Conservation (phyloP, 345 rosid species). For the Aethionema arabicum region DNA sequence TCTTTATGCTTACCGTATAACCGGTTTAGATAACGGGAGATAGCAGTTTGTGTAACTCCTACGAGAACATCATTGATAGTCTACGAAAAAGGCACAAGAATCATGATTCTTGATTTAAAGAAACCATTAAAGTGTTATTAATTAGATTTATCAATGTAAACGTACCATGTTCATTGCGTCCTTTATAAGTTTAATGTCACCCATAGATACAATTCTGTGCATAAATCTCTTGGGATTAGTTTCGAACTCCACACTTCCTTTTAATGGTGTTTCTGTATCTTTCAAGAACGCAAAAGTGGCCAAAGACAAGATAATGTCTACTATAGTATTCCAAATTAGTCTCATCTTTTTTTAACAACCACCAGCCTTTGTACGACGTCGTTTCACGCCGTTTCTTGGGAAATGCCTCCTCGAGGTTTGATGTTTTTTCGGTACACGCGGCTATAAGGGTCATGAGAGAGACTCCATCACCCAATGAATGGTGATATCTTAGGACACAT, state of each 20-base stretch:
- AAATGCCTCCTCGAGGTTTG: constrained; percentile 48
- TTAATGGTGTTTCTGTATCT: constrained; percentile 48
- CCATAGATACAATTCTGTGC: constrained; percentile 39
- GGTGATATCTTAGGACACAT: constrained; percentile 43
- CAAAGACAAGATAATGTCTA: constrained; percentile 43
- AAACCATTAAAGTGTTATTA: neutral
- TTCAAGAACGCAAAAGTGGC: constrained; percentile 41
- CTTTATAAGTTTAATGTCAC: constrained; percentile 44
- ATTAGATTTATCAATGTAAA: too few species aligned
- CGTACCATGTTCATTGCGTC: constrained; percentile 6
- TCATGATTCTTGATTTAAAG: too few species aligned
- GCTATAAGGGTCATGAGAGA: constrained; percentile 53
- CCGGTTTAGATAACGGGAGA: constrained; percentile 50
- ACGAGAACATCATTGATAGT: constrained; percentile 67
- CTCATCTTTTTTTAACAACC: constrained; percentile 36
- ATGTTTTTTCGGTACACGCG: constrained; percentile 45
- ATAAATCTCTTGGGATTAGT: constrained; percentile 29
- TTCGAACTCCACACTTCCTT: constrained; percentile 19
- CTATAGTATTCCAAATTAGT: constrained; percentile 47
- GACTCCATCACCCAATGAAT: constrained; percentile 48
- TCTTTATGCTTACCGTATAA: constrained; percentile 34
- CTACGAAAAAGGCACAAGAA: constrained; percentile 29
- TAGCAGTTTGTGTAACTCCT: constrained; percentile 63
- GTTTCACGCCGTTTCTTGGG: constrained; percentile 16
- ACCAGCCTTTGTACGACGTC: constrained; percentile 19